These are phyloP conservation scores for Leucocoprinus birnbaumii DNA, from an alignment of 768 basidiomycete genomes.

Conservation along the genomic window DNA sequence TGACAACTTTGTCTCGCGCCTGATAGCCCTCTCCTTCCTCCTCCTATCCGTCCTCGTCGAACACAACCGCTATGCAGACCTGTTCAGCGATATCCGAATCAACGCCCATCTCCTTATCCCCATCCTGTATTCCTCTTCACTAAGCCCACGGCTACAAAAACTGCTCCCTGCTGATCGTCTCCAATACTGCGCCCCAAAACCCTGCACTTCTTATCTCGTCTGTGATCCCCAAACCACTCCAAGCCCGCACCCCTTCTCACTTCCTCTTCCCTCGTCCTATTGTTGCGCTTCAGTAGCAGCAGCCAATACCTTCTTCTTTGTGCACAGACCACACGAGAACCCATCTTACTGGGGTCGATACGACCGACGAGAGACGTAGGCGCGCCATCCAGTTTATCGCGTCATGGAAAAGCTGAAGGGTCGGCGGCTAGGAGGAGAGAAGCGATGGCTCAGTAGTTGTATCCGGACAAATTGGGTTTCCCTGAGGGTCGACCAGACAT, in stretches of 20 bases:
- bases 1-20: conserved; percentile 73
- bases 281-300: conserved; percentile 38
- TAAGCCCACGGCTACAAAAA: conserved; percentile 83
- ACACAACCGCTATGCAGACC: conserved; percentile 97
- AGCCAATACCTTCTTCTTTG: conserved; percentile 71
- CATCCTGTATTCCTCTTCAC: conserved; percentile 94
- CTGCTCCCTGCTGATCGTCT: conserved; percentile 60
- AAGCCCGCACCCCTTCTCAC: conserved; percentile 57
- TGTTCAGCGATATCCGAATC: conserved; percentile 86
- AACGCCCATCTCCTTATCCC: conserved; percentile 74
- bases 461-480: conserved; percentile 83
- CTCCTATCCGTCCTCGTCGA: conserved; percentile 96
- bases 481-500: conserved; percentile 32
- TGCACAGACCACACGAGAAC: conserved; percentile 80
- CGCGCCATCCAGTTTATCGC: conserved; percentile 96
- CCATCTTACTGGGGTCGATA: conserved; percentile 91
- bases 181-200: conserved; percentile 81
- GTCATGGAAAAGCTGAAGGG: conserved; percentile 71
- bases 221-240: conserved; percentile 69
- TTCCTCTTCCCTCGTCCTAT: conserved; percentile 55
- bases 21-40: conserved; percentile 91
- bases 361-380: conserved; percentile 90
- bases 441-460: conserved; percentile 96
- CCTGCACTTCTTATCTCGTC: conserved; percentile 95
- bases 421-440: conserved; percentile 94